Conservation (phyloP, 2,329 filamentous ascomycete species). For the Sporothrix inflata region DNA sequence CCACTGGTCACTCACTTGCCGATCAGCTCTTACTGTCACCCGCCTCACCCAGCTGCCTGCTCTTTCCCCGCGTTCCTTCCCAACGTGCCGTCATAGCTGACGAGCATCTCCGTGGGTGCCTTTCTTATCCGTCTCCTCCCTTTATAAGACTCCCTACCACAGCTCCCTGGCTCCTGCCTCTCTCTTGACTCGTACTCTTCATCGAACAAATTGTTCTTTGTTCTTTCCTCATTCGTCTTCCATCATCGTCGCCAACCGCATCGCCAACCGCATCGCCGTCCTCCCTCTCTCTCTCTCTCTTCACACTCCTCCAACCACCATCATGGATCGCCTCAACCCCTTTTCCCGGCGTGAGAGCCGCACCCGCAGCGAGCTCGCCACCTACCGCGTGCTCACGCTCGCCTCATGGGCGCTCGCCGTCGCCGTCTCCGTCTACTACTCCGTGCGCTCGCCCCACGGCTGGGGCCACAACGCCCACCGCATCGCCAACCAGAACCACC, state of each 20-base stretch:
- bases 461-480: constrained; percentile 59
- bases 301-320: background rate
- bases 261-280: background rate
- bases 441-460: constrained; percentile 65
- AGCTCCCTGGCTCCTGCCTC: background rate
- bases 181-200: background rate
- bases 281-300: background rate
- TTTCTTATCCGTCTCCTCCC: background rate
- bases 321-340: constrained; percentile 59
- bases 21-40: constrained; percentile 9
- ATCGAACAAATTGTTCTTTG: constrained; percentile 1
- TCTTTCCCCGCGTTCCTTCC: constrained; percentile 23
- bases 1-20: background rate
- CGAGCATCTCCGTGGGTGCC: constrained; percentile 4
- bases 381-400: constrained; percentile 76
- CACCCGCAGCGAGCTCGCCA: constrained; percentile 61
- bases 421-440: constrained; percentile 74
- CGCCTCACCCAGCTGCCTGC: background rate
- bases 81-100: constrained; percentile 24
- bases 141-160: constrained; percentile 8
- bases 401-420: constrained; percentile 76
- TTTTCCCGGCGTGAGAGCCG: constrained; percentile 73
- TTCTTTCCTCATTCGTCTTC: background rate
- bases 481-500: constrained; percentile 75
- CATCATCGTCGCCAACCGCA: background rate